Evolutionary conservation across 2,329 filamentous ascomycete species (phyloP), one percentile per base, ranked within the genome.

Genomic region (Aspergillus calidoustus): DNA sequence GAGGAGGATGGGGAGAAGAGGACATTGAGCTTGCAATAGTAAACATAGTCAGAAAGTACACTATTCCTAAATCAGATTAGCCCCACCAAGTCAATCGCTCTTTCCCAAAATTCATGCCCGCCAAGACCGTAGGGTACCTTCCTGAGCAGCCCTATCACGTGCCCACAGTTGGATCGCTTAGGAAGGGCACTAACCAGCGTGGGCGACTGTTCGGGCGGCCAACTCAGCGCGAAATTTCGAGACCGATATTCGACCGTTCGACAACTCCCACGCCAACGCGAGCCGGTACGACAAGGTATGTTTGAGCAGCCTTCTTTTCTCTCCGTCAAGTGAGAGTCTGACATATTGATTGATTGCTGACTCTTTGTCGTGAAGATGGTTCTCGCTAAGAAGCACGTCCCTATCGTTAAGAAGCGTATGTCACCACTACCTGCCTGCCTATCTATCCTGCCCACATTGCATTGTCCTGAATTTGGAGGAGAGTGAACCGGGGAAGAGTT

Each of bases 391-490:
- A 96, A 96, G 88, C 95, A 98, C 85, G 89, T 98, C 81, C 90
- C 93, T 79, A 99, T 99, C 88, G 92, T 99, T 81, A 99, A 99
- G 92, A 99, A 99, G 93, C 93, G 93, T 96, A 94, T 80, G 92
- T 93, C 59, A 43, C 54, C 53, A 55, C 56, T 48, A 51, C 19
- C 41, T 48, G 19, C 25, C 34, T 59, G 43, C 43, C 55, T 49
- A 53, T 43, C 49, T 56, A 43, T 34, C 59, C 59, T 62, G 31
- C 48, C 28, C 48, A 47, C 28, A 19, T 41, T 41, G 51, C 49
- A 41, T 34, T n/a, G 34, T 19, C 28, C 13, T 47, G 49, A 19
- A 53, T 46, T 30, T n/a, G 46, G 22, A 49, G 47, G 25, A 31
- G 19, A 17, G 17, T 9, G n/a, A 46, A 11, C n/a, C 6, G 11